Evolutionary conservation across 2,329 filamentous ascomycete genomes (phyloP).

Genomic region (Venturia pyrina): DNA sequence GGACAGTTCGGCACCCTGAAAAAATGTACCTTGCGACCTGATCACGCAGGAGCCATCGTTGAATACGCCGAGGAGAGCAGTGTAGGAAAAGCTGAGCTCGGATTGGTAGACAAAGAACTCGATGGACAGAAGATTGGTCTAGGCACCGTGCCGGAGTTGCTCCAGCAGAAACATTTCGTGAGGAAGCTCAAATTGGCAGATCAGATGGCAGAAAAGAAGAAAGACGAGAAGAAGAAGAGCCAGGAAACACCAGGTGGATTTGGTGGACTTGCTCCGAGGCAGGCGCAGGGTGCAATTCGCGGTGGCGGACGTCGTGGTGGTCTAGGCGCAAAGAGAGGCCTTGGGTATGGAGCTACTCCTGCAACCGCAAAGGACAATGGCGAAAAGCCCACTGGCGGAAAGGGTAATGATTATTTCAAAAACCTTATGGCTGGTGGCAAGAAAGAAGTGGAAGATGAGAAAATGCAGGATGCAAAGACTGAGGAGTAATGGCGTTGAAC

Average conservation of each 20-base stretch:
- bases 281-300: not conserved
- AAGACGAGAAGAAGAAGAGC: conserved; percentile 1
- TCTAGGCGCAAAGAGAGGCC: conserved; percentile 1
- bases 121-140: conserved; percentile 7
- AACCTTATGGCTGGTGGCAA: conserved; percentile 10
- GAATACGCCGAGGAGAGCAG: conserved; percentile 49
- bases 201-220: conserved; percentile 5
- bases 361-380: not conserved
- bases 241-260: not conserved
- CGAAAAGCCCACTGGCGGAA: conserved; percentile 7
- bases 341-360: conserved; percentile 2
- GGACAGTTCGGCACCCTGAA: conserved; percentile 61
- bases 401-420: conserved; percentile 12
- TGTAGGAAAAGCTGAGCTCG: conserved; percentile 8
- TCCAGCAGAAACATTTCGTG: conserved; percentile 8
- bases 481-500: not conserved
- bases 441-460: not conserved
- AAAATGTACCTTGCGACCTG: conserved; percentile 69
- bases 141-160: conserved; percentile 11
- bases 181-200: conserved; percentile 7
- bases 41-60: conserved; percentile 75
- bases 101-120: conserved; percentile 6
- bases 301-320: conserved; percentile 5
- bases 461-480: not conserved
- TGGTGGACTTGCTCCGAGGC: conserved; percentile 1